These are phyloP conservation scores for Pseudocercospora ulei DNA, from an alignment of 2,329 filamentous ascomycete species.

Conservation along the genomic window DNA sequence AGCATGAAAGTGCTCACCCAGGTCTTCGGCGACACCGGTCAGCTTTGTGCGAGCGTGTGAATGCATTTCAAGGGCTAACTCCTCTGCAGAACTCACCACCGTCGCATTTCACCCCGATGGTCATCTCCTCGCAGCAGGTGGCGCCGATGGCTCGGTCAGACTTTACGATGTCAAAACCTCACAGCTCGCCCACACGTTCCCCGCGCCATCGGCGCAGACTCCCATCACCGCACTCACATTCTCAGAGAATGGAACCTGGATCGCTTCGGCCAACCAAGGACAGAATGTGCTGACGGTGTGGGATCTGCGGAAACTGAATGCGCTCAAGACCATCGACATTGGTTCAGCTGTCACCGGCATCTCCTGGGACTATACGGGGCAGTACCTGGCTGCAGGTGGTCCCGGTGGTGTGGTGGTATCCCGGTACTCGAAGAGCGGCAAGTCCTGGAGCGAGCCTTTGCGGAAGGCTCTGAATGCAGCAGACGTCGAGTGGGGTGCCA, in stretches of 20 bases:
- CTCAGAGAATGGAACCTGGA: slow-evolving; percentile 95
- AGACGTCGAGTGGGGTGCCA: slow-evolving; percentile 65
- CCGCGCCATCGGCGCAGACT: slow-evolving; percentile 41
- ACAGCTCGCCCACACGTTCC: slow-evolving; percentile 64
- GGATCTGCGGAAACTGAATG: slow-evolving; percentile 76
- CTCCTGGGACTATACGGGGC: slow-evolving; percentile 88
- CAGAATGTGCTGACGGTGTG: slow-evolving; percentile 76
- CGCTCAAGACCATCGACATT: slow-evolving; percentile 75
- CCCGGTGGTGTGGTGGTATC: slow-evolving; percentile 74
- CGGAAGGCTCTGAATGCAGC: slow-evolving; percentile 63
- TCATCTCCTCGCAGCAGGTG: slow-evolving; percentile 81
- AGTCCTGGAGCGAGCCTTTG: slow-evolving; percentile 80
- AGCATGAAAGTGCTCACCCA: slow-evolving; percentile 61
- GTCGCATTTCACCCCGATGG: slow-evolving; percentile 92
- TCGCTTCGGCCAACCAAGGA: slow-evolving; percentile 69
- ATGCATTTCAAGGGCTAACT: slow-evolving; percentile 31
- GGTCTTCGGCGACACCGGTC: slow-evolving; percentile 70
- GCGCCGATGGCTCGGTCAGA: slow-evolving; percentile 69
- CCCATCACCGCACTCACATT: slow-evolving; percentile 71
- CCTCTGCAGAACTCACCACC: slow-evolving; percentile 55
- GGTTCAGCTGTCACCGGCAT: slow-evolving; percentile 68
- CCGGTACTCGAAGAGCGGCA: slow-evolving; percentile 76
- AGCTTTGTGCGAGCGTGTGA: slow-evolving; percentile 33
- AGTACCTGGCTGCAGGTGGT: slow-evolving; percentile 77
- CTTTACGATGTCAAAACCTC: slow-evolving; percentile 80